These are phyloP conservation scores for Solanum etuberosum DNA, from an alignment of 257 asterid species.

Conservation along the genomic window DNA sequence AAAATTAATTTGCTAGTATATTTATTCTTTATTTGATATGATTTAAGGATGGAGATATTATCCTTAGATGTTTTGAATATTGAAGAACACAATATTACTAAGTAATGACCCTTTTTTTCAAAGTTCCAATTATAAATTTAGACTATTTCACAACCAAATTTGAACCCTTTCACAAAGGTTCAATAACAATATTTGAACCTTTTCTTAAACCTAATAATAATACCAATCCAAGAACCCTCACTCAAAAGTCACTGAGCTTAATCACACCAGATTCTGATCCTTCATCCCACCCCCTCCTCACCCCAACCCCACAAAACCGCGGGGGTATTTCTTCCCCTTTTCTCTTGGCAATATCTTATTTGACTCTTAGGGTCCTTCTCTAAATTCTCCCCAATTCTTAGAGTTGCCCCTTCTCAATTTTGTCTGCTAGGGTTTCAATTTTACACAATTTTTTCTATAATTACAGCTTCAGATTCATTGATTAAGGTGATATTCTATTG, in stretches of 20 bases:
- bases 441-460: not conserved
- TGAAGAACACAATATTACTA: too few species aligned
- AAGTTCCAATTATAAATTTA: not conserved
- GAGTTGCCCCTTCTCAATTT: not conserved
- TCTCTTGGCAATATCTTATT: not conserved
- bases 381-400: not conserved
- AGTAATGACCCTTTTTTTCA: not conserved
- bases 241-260: not conserved
- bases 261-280: not conserved
- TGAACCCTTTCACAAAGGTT: not conserved
- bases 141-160: not conserved
- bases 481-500: not conserved
- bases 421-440: not conserved
- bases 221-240: not conserved
- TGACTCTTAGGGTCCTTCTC: not conserved
- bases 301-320: not conserved
- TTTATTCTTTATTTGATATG: too few species aligned
- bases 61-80: too few species aligned
- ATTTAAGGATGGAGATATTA: too few species aligned
- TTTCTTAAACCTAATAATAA: not conserved
- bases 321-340: not conserved
- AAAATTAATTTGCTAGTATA: too few species aligned
- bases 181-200: not conserved
- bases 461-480: not conserved
- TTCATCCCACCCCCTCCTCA: not conserved